These are phyloP conservation scores for Nakataea oryzae DNA, from an alignment of 2,329 filamentous ascomycete genomes.

Conservation along the genomic window DNA sequence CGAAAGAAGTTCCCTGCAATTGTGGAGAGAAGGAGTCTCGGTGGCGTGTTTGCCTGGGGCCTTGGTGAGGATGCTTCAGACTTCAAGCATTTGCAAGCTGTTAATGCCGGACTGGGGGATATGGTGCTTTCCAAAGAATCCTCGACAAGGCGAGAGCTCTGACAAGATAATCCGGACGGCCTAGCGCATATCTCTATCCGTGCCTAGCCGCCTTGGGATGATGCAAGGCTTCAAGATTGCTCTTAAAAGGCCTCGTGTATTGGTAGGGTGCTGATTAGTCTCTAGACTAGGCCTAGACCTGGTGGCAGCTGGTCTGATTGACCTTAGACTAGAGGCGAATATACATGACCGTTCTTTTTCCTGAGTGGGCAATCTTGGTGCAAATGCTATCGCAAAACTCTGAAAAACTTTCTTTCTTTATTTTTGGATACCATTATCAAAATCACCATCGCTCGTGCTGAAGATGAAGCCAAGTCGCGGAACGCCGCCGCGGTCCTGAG, in stretches of 20 bases:
- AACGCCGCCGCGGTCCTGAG: neutral
- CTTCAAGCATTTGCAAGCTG: constrained; percentile 28
- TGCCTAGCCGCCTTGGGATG: no score
- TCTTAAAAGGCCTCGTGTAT: no score
- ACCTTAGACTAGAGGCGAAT: no score
- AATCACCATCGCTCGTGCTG: no score
- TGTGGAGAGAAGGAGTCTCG: constrained; percentile 43
- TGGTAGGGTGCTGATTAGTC: no score
- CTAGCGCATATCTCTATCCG: no score
- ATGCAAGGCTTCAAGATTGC: no score
- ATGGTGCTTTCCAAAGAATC: neutral
- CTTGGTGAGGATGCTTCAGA: constrained; percentile 53
- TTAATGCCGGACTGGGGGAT: constrained; percentile 15
- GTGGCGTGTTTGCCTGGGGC: constrained; percentile 68
- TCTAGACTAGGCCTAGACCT: no score
- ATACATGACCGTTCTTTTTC: neutral
- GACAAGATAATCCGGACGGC: neutral
- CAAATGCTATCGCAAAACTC: no score
- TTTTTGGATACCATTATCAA: neutral
- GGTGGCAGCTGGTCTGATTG: no score
- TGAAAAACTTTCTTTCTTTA: no score
- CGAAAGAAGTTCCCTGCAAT: constrained; percentile 50
- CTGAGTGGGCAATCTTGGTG: neutral
- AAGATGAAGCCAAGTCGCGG: neutral
- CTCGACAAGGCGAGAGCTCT: neutral